A percentile compares a stretch with the other conserved stretches of the same genome.
phyloP scores from a whole-genome alignment of 2,329 filamentous ascomycete genomes.

The Orbilia blumenaviensis region DNA sequence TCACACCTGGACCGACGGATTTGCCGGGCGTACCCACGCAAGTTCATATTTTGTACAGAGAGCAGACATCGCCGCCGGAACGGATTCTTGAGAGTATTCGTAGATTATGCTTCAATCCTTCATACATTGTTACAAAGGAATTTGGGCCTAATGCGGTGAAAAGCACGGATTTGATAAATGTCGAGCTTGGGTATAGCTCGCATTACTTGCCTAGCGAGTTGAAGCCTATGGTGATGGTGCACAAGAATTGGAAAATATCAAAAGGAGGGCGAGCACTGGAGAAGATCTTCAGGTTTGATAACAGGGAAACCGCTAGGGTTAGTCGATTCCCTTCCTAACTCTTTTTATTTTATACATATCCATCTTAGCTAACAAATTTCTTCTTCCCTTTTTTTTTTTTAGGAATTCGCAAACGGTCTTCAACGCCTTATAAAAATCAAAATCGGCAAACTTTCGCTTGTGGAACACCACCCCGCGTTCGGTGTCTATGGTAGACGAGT shows the following conservation, averaged over 20 bases:
- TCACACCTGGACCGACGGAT: slow-evolving; percentile 33
- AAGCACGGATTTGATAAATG: slow-evolving; percentile 27
- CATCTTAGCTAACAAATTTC: background rate
- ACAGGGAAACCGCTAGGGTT: slow-evolving; percentile 4
- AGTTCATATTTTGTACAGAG: slow-evolving; percentile 35
- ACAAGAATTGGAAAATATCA: slow-evolving; percentile 34
- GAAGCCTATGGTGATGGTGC: slow-evolving; percentile 22
- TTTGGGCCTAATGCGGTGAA: background rate
- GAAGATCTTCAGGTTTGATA: slow-evolving; percentile 39
- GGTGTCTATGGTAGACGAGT: slow-evolving; percentile 33
- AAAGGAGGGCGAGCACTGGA: slow-evolving; percentile 23
- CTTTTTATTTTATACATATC: background rate
- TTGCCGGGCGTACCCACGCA: slow-evolving; percentile 17
- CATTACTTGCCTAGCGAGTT: slow-evolving; percentile 10
- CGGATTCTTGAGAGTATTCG: slow-evolving; percentile 6
- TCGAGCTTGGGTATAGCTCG: slow-evolving; percentile 20
- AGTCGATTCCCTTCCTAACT: background rate
- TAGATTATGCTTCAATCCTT: slow-evolving; percentile 33
- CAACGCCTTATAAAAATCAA: slow-evolving; percentile 24
- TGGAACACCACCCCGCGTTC: slow-evolving; percentile 33
- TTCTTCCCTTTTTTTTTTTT: background rate
- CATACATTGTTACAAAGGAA: slow-evolving; percentile 21
- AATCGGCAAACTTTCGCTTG: background rate
- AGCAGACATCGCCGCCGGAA: slow-evolving; percentile 10
- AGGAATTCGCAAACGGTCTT: slow-evolving; percentile 19